Evolutionary conservation across 1,284 basidiomycete species (phyloP).

Genomic region (Rhodotorula glutinis): DNA sequence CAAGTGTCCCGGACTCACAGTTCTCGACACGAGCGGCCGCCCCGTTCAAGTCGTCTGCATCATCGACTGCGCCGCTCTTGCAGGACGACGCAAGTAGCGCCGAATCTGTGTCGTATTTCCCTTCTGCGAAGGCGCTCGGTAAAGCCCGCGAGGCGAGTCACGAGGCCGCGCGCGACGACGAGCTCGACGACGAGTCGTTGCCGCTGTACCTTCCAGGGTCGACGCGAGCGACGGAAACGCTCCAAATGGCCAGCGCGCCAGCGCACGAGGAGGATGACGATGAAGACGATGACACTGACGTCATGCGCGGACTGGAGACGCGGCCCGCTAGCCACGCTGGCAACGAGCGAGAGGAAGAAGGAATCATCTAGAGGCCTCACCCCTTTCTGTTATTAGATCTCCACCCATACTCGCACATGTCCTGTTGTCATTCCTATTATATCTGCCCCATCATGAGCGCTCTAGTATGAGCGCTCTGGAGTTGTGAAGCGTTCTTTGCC

Average conservation of each 20-base stretch:
- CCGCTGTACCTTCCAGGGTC: constrained; percentile 18
- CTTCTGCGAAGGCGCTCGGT: constrained; percentile 4
- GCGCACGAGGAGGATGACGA: constrained; percentile 4
- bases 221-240: not conserved
- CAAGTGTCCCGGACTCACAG: not conserved
- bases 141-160: constrained; percentile 1
- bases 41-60: not conserved
- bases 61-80: not conserved
- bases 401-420: not conserved
- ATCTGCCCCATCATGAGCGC: no score
- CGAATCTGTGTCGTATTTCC: not conserved
- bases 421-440: not conserved
- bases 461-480: no score
- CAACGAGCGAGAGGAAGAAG: constrained; percentile 7
- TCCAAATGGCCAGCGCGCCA: constrained; percentile 20
- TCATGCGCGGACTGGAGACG: not conserved
- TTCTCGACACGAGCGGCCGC: not conserved
- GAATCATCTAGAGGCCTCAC: not conserved
- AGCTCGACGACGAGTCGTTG: constrained; percentile 7
- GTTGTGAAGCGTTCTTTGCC: no score
- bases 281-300: constrained; percentile 4
- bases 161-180: not conserved
- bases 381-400: not conserved
- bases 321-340: not conserved
- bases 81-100: not conserved